phyloP scores from a whole-genome alignment of 2,329 filamentous ascomycete species.

The Dactylella cylindrospora region DNA sequence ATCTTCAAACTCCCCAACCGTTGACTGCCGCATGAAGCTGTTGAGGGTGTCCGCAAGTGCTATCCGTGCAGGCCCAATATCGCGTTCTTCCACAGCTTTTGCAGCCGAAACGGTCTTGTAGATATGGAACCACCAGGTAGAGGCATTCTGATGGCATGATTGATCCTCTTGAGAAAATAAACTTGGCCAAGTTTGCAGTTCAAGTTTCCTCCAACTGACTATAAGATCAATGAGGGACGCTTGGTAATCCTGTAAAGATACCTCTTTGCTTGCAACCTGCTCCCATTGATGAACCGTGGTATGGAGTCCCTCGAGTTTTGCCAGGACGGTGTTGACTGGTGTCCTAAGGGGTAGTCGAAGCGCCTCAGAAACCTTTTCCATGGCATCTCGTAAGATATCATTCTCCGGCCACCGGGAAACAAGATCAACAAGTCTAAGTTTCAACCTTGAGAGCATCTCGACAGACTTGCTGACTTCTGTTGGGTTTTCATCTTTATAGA shows the following conservation, averaged over 20 bases:
- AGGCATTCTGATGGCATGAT: conserved; percentile 74
- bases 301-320: conserved; percentile 84
- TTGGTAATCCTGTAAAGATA: conserved; percentile 69
- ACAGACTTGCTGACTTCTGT: conserved; percentile 74
- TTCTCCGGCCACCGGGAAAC: conserved; percentile 66
- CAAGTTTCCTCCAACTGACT: conserved; percentile 84
- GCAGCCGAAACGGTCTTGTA: conserved; percentile 86
- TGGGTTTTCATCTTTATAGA: conserved; percentile 81
- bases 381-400: conserved; percentile 77
- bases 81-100: conserved; percentile 57
- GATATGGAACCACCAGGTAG: conserved; percentile 93
- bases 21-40: conserved; percentile 74
- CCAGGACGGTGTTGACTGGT: conserved; percentile 81
- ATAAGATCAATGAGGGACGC: conserved; percentile 77
- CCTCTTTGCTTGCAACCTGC: conserved; percentile 79
- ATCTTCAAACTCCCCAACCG: conserved; percentile 75
- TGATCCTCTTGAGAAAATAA: conserved; percentile 80
- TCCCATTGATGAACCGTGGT: conserved; percentile 90
- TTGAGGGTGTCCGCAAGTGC: conserved; percentile 75
- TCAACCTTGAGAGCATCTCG: conserved; percentile 67
- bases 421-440: conserved; percentile 71
- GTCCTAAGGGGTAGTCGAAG: conserved; percentile 75
- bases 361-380: conserved; percentile 72
- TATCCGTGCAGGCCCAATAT: conserved; percentile 65
- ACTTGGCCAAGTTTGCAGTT: conserved; percentile 87